These are phyloP conservation scores for Microsporum canis DNA, from an alignment of 2,329 filamentous ascomycete genomes.

Conservation along the genomic window DNA sequence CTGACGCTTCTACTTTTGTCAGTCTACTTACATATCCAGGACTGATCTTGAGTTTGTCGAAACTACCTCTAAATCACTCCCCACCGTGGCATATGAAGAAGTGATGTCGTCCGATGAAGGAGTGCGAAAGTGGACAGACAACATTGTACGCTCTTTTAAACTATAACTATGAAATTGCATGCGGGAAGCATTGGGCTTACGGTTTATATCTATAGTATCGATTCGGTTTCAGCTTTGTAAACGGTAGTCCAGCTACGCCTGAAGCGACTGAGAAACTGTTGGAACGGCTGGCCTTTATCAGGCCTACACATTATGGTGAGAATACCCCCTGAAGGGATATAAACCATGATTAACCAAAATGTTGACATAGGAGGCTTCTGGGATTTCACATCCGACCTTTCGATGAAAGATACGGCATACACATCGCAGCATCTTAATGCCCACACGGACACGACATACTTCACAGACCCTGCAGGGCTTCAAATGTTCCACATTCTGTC, in stretches of 20 bases:
- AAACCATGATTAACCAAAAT: background rate
- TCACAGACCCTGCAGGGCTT: slow-evolving; percentile 79
- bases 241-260: slow-evolving; percentile 55
- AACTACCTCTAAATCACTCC: slow-evolving; percentile 37
- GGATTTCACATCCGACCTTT: slow-evolving; percentile 83
- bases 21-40: slow-evolving; percentile 6
- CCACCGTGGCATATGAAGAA: slow-evolving; percentile 48
- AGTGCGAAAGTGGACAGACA: slow-evolving; percentile 51
- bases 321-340: slow-evolving; percentile 14
- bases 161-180: background rate
- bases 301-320: slow-evolving; percentile 79
- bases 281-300: slow-evolving; percentile 72
- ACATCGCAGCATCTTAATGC: slow-evolving; percentile 70
- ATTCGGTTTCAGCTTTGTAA: slow-evolving; percentile 68
- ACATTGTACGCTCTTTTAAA: slow-evolving; percentile 36
- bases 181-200: background rate
- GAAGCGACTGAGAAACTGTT: slow-evolving; percentile 64
- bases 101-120: slow-evolving; percentile 49
- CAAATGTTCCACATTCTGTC: slow-evolving; percentile 89
- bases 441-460: slow-evolving; percentile 94
- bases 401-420: slow-evolving; percentile 83
- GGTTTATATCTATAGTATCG: slow-evolving; percentile 40
- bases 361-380: slow-evolving; percentile 49
- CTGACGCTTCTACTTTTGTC: background rate
- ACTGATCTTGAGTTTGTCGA: slow-evolving; percentile 10